These are phyloP conservation scores for Plenodomus biglobosus DNA, from an alignment of 2,329 filamentous ascomycete species.

Conservation along the genomic window DNA sequence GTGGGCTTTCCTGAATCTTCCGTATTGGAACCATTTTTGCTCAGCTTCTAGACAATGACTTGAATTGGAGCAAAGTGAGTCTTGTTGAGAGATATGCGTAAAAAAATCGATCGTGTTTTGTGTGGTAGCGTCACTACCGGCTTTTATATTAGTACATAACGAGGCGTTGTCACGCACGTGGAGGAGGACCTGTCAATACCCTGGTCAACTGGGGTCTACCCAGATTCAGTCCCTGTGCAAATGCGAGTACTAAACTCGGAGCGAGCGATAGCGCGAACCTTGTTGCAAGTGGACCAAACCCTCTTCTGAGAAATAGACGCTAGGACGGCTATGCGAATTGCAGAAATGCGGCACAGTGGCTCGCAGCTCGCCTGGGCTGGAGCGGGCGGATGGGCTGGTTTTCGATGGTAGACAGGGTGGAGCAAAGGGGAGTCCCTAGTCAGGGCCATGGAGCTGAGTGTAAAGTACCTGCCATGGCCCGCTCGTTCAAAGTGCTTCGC, in stretches of 20 bases:
- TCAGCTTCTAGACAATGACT: not conserved
- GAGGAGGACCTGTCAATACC: slow-evolving; percentile 8
- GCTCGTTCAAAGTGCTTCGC: slow-evolving; percentile 4
- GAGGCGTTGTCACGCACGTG: slow-evolving; percentile 9
- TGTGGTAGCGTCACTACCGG: not conserved
- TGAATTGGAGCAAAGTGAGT: not conserved
- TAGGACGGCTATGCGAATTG: slow-evolving; percentile 13
- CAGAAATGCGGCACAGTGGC: slow-evolving; percentile 12
- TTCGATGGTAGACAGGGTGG: slow-evolving; percentile 15
- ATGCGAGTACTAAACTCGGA: slow-evolving; percentile 19
- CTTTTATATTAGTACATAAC: not conserved
- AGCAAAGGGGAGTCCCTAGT: slow-evolving; percentile 11
- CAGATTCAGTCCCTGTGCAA: slow-evolving; percentile 5
- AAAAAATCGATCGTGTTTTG: not conserved
- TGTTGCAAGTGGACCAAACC: slow-evolving; percentile 7
- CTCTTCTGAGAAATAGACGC: slow-evolving; percentile 1
- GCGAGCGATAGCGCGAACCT: slow-evolving; percentile 23
- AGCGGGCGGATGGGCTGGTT: slow-evolving; percentile 17
- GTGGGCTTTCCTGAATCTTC: not conserved
- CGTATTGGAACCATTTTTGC: not conserved
- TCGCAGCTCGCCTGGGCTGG: slow-evolving; percentile 20
- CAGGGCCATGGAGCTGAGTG: slow-evolving; percentile 13
- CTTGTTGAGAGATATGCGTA: not conserved
- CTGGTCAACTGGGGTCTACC: slow-evolving; percentile 15
- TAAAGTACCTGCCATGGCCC: slow-evolving; percentile 16